Evolutionary conservation across 1,139 yeast species (phyloP).

Genomic region (Zygosaccharomyces sapae): DNA sequence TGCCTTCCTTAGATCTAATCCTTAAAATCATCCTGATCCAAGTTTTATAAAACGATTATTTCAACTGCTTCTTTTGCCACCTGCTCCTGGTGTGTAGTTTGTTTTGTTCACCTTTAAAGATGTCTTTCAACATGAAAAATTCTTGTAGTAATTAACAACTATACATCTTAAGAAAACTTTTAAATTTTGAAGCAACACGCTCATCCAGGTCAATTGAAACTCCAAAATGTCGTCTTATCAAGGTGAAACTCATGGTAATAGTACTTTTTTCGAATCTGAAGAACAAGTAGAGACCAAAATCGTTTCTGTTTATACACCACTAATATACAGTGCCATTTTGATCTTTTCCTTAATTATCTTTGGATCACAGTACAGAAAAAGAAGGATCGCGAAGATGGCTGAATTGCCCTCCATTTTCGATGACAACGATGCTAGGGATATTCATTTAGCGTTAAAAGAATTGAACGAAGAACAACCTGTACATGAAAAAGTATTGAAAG

Average conservation of each 20-base stretch:
- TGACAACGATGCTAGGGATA: constrained; percentile 59
- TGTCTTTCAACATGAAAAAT: constrained; percentile 6
- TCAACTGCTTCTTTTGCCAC: background rate
- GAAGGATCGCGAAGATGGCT: constrained; percentile 51
- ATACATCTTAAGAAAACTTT: background rate
- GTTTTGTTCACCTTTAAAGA: background rate
- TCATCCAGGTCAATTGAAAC: background rate
- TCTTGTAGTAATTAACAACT: constrained; percentile 1
- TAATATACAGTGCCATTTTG: constrained; percentile 70
- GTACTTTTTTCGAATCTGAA: constrained; percentile 23
- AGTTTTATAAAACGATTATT: background rate
- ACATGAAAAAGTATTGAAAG: constrained; percentile 77
- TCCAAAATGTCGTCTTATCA: constrained; percentile 16
- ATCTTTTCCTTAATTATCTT: constrained; percentile 70
- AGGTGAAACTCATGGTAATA: constrained; percentile 15
- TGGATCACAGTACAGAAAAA: constrained; percentile 64
- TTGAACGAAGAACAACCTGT: constrained; percentile 53
- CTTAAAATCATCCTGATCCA: constrained; percentile 53
- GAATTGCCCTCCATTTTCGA: constrained; percentile 67
- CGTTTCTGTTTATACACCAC: constrained; percentile 81
- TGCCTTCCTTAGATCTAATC: constrained; percentile 80
- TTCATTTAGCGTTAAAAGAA: constrained; percentile 57
- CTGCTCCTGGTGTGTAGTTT: background rate
- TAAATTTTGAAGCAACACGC: background rate
- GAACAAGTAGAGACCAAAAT: constrained; percentile 34